Evolutionary conservation across 805 yeast genomes (phyloP), one percentile per base, ranked within the genome.

Genomic region (Grigorovia yakushimaensis): DNA sequence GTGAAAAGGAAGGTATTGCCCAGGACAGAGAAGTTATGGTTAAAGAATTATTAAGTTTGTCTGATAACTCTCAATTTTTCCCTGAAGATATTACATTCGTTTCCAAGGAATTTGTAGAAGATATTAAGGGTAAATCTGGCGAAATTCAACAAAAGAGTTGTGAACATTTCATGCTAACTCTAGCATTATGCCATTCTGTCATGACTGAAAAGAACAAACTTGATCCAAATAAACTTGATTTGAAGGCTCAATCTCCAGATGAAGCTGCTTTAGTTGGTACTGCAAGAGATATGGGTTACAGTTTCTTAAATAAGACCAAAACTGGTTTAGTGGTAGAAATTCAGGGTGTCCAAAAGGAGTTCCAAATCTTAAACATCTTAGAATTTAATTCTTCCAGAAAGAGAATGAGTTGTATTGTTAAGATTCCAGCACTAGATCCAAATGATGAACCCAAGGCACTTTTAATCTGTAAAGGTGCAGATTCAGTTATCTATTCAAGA

Each of bases 321-420:
- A 72, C 73, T 43, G 93, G 91, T 48, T 57, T 82, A 18, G 66
- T 83, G 43, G 70, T 85, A 42, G 79, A 80, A 47, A 79, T 80
- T 37, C 88, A 82, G 62, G 93, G 93, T 50, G 73, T 71, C 43
- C 72, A 74, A 50, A 79, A 81, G 57, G 89, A 84, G 54, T 84
- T 78, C 60, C 86, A 83, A 59, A 71, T 85, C 30, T 64, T 85
- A 50, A 84, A 84, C 56, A 74, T 81, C 19, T 65, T 85, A 52
- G 93, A 84, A 58, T 85, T 85, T 66, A 85, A 85, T 57, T 84
- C 93, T 7, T 82, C 93, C 0, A 78, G 94, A 70, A 84, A 84
- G 68, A 80, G 94, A 73, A 84, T 84, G 94, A 82, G 89, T 73
- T 84, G 85, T 15, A 81, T 84, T 52, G 73, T 84, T 37, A 83